These are phyloP conservation scores for Huntiella savannae DNA, from an alignment of 2,329 filamentous ascomycete species.

Conservation along the genomic window DNA sequence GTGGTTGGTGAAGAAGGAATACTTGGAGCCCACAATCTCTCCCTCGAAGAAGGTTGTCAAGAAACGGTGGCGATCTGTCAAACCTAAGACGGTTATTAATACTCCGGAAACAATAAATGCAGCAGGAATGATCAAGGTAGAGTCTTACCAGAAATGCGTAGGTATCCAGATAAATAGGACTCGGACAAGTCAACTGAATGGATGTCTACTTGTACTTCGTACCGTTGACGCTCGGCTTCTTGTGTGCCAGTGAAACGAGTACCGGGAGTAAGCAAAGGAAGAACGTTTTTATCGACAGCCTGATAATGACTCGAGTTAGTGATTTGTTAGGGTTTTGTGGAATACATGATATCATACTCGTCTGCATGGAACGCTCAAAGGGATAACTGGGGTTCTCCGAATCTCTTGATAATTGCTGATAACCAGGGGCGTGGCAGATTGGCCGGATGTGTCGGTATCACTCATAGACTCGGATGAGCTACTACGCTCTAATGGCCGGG, in stretches of 20 bases:
- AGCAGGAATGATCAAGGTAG: slow-evolving; percentile 4
- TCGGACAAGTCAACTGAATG: slow-evolving; percentile 91
- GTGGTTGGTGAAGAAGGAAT: slow-evolving; percentile 83
- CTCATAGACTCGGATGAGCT: too few relatives aligned
- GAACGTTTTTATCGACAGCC: slow-evolving; percentile 24
- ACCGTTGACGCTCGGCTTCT: slow-evolving; percentile 78
- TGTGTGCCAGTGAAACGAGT: slow-evolving; percentile 83
- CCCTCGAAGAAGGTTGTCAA: slow-evolving; percentile 96
- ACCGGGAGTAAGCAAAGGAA: slow-evolving; percentile 68
- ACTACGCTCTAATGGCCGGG: too few relatives aligned
- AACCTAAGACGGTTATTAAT: slow-evolving; percentile 31
- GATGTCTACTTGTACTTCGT: slow-evolving; percentile 91
- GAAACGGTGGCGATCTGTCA: slow-evolving; percentile 93
- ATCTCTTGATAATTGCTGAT: too few relatives aligned
- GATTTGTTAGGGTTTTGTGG: neutral
- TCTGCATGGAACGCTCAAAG: neutral
- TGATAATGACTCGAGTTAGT: neutral
- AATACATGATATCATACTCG: slow-evolving; percentile 1
- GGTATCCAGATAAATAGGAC: slow-evolving; percentile 84
- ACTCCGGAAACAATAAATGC: neutral
- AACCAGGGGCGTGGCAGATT: too few relatives aligned
- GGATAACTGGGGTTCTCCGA: too few relatives aligned
- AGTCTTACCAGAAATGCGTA: slow-evolving; percentile 72
- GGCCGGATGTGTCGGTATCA: too few relatives aligned
- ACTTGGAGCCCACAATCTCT: slow-evolving; percentile 89